Base-by-base conservation (phyloP, 1,284 basidiomycete species). In the Anthracocystis panici-leucophaei region DNA sequence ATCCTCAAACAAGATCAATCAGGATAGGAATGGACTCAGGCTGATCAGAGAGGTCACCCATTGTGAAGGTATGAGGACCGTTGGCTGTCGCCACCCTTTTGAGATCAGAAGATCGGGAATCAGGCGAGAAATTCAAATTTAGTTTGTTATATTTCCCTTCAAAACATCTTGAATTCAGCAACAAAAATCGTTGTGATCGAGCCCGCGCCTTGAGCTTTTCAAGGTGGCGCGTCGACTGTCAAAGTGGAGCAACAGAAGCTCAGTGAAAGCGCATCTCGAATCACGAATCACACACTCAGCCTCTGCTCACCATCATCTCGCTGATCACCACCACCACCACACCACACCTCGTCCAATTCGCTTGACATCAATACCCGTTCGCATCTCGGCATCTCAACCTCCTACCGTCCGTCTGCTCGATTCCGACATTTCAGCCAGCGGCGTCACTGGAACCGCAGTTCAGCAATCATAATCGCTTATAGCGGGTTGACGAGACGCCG, bases 161-260 rank as follows among this genome's bases (percentile, higher is more conserved):
- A 27, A 49, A 12, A 12, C 21, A 27, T 10, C 1, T 33, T 2
- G 10, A 5, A 6, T 11, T 31, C 35, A 12, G 35, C 35, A 16
- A 10, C 6, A 8, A 18, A 50, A 59, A 50, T n/a, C 7, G 20
- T 49, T 29, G 65, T 68, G 65, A 68, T 68, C 65, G 65, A 55
- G 33, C 20, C 38, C 50, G 50, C 58, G 54, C 54, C 40, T 50
- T 58, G 20, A 12, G 49, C 25, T 44, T 23, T 18, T 4, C 35
- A 49, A 52, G 65, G 65, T 68, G 65, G 65, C 65, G 65, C 65
- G 65, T 68, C 59, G 56, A 57, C 56, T 49, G 33, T 25, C 50
- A 41, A 62, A 56, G 65, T 67, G 65, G 65, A 67, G 65, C 50
- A 61, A 61, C 65, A 61, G 46, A 35, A 35, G 38, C 3, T 23